Evolutionary conservation across 345 rosid genomes (phyloP).

Genomic region (Corchorus capsularis): DNA sequence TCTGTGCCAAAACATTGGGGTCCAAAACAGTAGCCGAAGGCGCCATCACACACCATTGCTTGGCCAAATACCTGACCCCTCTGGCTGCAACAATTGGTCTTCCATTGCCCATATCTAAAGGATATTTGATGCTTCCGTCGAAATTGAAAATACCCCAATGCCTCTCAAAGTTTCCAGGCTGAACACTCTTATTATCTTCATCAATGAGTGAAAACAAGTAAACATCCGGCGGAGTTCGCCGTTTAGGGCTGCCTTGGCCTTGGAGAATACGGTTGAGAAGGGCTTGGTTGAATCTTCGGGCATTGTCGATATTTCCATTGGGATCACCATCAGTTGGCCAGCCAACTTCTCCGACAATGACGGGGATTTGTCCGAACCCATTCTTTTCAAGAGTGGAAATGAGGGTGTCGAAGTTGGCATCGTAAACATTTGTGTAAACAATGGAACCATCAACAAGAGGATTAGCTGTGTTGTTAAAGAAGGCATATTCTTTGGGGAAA

Average conservation of each 20-base stretch:
- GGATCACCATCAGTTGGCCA: conserved; percentile 90
- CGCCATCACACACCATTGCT: conserved; percentile 74
- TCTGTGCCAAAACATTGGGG: conserved; percentile 26
- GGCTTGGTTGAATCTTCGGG: conserved; percentile 82
- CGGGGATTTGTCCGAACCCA: conserved; percentile 69
- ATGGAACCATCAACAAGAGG: conserved; percentile 82
- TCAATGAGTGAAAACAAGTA: conserved; percentile 78
- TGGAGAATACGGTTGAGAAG: conserved; percentile 48
- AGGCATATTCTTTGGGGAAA: conserved; percentile 81
- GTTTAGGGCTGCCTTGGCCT: conserved; percentile 73
- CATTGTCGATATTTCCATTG: conserved; percentile 53
- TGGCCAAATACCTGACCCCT: conserved; percentile 57
- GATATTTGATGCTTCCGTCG: conserved; percentile 73
- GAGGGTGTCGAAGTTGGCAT: conserved; percentile 86
- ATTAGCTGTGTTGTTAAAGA: conserved; percentile 52
- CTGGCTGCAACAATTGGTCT: conserved; percentile 47
- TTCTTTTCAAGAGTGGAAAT: conserved; percentile 70
- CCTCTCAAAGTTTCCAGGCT: conserved; percentile 28
- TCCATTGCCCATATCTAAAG: conserved; percentile 43
- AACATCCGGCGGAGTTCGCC: conserved; percentile 59
- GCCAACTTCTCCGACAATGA: conserved; percentile 86
- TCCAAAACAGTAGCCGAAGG: conserved; percentile 39
- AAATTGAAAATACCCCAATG: conserved; percentile 82
- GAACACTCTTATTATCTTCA: conserved; percentile 77
- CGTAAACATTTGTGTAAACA: conserved; percentile 79